phyloP scores from a whole-genome alignment of 768 basidiomycete species.

The Boletus edulis region DNA sequence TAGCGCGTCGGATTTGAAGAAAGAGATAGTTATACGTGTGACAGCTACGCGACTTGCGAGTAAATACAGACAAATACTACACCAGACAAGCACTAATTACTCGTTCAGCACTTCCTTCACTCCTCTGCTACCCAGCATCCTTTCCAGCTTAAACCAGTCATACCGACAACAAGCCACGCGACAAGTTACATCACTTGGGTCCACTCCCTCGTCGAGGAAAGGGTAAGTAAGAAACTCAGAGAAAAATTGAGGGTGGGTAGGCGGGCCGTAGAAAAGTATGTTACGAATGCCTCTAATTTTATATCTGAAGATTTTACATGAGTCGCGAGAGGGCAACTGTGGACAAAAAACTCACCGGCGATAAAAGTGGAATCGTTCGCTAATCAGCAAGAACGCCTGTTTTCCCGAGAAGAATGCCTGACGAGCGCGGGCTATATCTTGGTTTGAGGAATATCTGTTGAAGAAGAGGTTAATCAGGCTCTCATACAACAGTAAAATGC shows the following conservation, averaged over 20 bases:
- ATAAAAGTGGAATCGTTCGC: slow-evolving; percentile 99
- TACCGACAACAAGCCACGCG: slow-evolving; percentile 84
- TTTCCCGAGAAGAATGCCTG: slow-evolving; percentile 90
- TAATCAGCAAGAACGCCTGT: slow-evolving; percentile 84
- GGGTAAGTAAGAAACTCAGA: slow-evolving; percentile 87
- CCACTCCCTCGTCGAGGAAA: slow-evolving; percentile 88
- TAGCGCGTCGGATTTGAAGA: neutral
- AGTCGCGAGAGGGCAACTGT: neutral
- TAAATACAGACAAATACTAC: slow-evolving; percentile 11
- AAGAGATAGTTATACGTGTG: neutral
- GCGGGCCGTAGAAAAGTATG: slow-evolving; percentile 89
- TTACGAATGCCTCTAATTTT: slow-evolving; percentile 92
- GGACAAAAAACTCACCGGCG: slow-evolving; percentile 51
- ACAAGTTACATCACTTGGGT: slow-evolving; percentile 79
- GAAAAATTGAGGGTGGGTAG: slow-evolving; percentile 90
- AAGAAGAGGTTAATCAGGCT: neutral
- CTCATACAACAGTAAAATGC: neutral
- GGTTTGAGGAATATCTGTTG: slow-evolving; percentile 83
- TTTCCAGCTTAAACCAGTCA: slow-evolving; percentile 84
- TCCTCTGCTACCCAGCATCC: slow-evolving; percentile 48
- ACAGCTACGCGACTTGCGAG: neutral
- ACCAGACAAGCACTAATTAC: no score
- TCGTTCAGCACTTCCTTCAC: slow-evolving; percentile 14
- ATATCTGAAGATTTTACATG: slow-evolving; percentile 53
- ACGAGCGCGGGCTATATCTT: slow-evolving; percentile 91